These are phyloP conservation scores for Lepidium campestre DNA, from an alignment of 441 rosid species.

Conservation along the genomic window DNA sequence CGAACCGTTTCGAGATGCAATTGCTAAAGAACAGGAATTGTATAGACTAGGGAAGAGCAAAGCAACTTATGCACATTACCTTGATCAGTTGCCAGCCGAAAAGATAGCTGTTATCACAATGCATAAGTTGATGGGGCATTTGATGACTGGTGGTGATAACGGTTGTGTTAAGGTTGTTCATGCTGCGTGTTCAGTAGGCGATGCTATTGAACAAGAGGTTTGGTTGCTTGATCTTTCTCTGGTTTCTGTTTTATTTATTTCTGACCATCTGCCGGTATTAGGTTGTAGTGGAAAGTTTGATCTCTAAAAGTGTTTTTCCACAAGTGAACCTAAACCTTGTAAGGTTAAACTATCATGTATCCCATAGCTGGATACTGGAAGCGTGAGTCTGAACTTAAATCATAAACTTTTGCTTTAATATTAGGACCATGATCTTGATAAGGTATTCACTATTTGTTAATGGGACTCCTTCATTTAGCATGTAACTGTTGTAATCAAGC, in stretches of 20 bases:
- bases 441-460: background rate
- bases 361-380: background rate
- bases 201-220: slow-evolving; percentile 96
- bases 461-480: background rate
- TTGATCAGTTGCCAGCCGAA: slow-evolving; percentile 75
- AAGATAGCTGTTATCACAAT: slow-evolving; percentile 88
- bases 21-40: slow-evolving; percentile 60
- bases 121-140: slow-evolving; percentile 72
- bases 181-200: slow-evolving; percentile 74
- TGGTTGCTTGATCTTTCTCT: slow-evolving; percentile 19
- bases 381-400: background rate
- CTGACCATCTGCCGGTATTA: background rate
- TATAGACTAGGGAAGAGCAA: slow-evolving; percentile 45
- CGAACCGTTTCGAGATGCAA: slow-evolving; percentile 80
- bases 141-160: slow-evolving; percentile 72
- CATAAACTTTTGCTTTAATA: background rate
- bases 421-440: background rate
- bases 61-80: slow-evolving; percentile 46
- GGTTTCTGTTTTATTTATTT: slow-evolving; percentile 12
- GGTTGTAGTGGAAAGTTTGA: background rate
- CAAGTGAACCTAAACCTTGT: background rate
- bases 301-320: background rate
- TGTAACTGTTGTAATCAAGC: background rate
- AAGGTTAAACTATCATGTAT: background rate
- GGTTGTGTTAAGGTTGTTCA: slow-evolving; percentile 74